A percentile compares a stretch with the other conserved stretches of the same genome.
Evolutionary conservation across 441 rosid species (phyloP).

Genomic region (Raphanus hybrid): DNA sequence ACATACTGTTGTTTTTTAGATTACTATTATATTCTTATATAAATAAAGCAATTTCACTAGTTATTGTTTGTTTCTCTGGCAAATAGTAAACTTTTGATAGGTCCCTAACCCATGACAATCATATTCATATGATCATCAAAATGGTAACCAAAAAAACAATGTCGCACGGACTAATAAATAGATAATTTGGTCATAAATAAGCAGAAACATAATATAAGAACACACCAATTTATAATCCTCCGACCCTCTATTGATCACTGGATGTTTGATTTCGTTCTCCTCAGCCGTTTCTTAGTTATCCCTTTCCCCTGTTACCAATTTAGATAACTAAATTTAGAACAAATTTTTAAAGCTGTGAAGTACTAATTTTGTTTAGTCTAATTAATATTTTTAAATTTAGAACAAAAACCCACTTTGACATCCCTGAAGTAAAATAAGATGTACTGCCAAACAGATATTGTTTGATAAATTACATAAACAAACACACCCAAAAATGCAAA

Average conservation of each 20-base stretch:
- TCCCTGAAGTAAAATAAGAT: neutral
- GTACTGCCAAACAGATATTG: no score
- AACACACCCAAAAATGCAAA: neutral
- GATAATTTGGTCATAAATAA: neutral
- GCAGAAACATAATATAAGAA: neutral
- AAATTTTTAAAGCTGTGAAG: neutral
- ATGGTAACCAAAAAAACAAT: neutral
- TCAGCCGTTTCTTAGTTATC: slow-evolving; percentile 60
- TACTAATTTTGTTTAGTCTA: neutral
- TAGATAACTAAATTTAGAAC: slow-evolving; percentile 22
- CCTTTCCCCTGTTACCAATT: slow-evolving; percentile 49
- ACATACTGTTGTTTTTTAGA: neutral
- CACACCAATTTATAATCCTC: slow-evolving; percentile 2
- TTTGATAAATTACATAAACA: neutral
- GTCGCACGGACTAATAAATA: neutral
- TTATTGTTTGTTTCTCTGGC: neutral
- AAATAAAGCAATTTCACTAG: neutral
- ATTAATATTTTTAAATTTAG: neutral
- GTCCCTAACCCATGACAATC: neutral
- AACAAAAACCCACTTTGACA: neutral
- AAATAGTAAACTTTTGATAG: neutral
- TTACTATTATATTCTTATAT: neutral
- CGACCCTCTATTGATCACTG: slow-evolving; percentile 49
- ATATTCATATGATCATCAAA: slow-evolving; percentile 13
- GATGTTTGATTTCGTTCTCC: slow-evolving; percentile 84